Percentiles rank a stretch among this genome's conserved stretches.
Evolutionary conservation across 2,329 filamentous ascomycete genomes (phyloP).

Genomic region (Grosmannia penicillata): DNA sequence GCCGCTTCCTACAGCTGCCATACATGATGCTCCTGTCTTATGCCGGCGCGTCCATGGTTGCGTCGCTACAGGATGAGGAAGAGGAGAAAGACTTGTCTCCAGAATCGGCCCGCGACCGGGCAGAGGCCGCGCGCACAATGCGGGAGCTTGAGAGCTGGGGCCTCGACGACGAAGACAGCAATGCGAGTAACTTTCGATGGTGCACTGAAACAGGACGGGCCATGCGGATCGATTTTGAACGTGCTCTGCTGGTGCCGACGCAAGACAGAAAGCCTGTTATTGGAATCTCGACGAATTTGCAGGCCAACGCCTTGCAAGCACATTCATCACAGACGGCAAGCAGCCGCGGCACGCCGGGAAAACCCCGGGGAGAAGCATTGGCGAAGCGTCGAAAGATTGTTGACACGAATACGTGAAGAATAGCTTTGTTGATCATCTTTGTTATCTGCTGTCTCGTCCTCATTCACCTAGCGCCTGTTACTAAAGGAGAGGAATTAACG

Average conservation of each 20-base stretch:
- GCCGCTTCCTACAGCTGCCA: slow-evolving; percentile 3
- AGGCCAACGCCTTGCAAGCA: no score
- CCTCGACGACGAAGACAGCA: slow-evolving; percentile 5
- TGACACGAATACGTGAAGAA: no score
- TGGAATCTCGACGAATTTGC: not conserved
- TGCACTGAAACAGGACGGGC: slow-evolving; percentile 2
- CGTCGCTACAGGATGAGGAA: slow-evolving; percentile 1
- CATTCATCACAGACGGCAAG: not conserved
- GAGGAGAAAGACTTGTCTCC: not conserved
- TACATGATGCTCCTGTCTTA: slow-evolving; percentile 7
- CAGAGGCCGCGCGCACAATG: slow-evolving; percentile 2
- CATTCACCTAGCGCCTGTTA: no score
- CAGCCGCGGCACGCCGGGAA: not conserved
- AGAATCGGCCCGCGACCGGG: slow-evolving; percentile 1
- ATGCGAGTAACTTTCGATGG: slow-evolving; percentile 5
- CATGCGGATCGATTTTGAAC: slow-evolving; percentile 6
- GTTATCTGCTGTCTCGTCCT: no score
- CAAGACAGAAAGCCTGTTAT: not conserved
- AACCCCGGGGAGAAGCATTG: not conserved
- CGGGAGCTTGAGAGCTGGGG: slow-evolving; percentile 3
- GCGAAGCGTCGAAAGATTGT: not conserved
- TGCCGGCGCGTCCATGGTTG: slow-evolving; percentile 2
- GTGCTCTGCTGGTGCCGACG: not conserved
- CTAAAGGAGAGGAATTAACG: no score
- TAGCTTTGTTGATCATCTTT: no score